Base-by-base conservation (phyloP, 345 rosid species). In the Populus davidiana region DNA sequence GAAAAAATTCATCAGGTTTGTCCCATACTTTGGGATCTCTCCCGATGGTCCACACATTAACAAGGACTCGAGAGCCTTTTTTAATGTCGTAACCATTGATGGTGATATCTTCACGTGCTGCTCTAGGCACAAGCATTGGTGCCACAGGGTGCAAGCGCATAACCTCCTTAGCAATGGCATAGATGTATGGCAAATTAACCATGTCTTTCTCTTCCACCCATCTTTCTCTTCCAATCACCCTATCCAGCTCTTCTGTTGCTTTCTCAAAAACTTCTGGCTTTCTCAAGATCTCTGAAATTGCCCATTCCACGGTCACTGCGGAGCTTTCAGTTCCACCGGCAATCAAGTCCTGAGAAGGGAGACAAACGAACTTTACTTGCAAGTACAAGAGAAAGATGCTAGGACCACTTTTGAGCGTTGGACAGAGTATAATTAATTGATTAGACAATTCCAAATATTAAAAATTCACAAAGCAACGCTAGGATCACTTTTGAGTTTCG, bases 71-170 rank as follows among this genome's bases (percentile, higher is more conserved):
- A 8, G 92, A 79, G 43, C 83, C 91, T 36, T 91, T 81, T 1
- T 56, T 75, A 54, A 91, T 85, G 82, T 88, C 89, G 25, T 88
- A 86, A 10, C 88, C 91, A 0, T 38, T 78, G 5, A 91, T 31
- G n/a, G 79, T 69, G 73, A 82, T 68, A 29, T 89, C 89, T 29
- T 87, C 86, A 0, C 89, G 74, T 11, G 89, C 11, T 27, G 8
- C 18, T 70, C 91, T 78, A 0, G 93, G 93, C 25, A 84, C 90
- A 2, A 91, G 75, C 85, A 88, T 56, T 0, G 93, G 93, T 1
- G 90, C 96, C 6, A 91, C 89, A 0, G 91, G 92, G 78, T 89
- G 95, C 43, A 89, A 38, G n/a, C 95, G 84, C 95, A 88, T 89
- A 1, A 89, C 83, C 77, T 91, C 96, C 36, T 90, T 89, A 1